Evolutionary conservation across 192 early-diverging fungal genomes (phyloP).

Genomic region (Linnemannia exigua): DNA sequence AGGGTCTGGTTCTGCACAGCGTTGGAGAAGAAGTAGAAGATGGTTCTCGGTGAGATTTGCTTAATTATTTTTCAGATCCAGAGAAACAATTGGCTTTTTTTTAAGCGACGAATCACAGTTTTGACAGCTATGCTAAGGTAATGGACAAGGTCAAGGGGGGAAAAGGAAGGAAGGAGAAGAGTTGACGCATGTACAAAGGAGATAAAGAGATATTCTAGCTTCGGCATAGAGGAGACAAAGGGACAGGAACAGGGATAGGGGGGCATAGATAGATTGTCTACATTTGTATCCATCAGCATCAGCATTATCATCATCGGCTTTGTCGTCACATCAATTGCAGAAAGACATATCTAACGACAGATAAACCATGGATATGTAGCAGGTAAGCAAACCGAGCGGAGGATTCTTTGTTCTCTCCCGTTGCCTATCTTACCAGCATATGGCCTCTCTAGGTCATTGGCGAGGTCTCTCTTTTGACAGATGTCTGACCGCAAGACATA

Average conservation of each 20-base stretch:
- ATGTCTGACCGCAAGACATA: not conserved
- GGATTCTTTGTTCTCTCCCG: too few relatives aligned
- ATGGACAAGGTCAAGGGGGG: not conserved
- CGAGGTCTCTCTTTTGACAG: too few relatives aligned
- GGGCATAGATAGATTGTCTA: not conserved
- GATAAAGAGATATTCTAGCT: too few relatives aligned
- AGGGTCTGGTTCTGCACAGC: too few relatives aligned
- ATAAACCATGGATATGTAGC: too few relatives aligned
- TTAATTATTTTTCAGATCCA: not conserved
- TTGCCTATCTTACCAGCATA: too few relatives aligned
- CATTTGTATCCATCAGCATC: too few relatives aligned
- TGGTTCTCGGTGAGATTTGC: not conserved
- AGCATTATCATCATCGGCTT: too few relatives aligned
- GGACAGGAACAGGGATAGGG: not conserved
- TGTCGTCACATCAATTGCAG: not conserved
- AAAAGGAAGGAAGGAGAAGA: not conserved
- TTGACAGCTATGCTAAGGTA: not conserved
- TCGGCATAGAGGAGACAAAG: not conserved
- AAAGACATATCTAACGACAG: not conserved
- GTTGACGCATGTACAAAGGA: too few relatives aligned
- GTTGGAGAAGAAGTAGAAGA: too few relatives aligned
- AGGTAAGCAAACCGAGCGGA: too few relatives aligned
- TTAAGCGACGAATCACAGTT: not conserved
- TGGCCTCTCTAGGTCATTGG: too few relatives aligned
- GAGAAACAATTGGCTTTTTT: slow-evolving; percentile 4